Conservation (phyloP, 345 rosid species). For the Hibiscus mutabilis region DNA sequence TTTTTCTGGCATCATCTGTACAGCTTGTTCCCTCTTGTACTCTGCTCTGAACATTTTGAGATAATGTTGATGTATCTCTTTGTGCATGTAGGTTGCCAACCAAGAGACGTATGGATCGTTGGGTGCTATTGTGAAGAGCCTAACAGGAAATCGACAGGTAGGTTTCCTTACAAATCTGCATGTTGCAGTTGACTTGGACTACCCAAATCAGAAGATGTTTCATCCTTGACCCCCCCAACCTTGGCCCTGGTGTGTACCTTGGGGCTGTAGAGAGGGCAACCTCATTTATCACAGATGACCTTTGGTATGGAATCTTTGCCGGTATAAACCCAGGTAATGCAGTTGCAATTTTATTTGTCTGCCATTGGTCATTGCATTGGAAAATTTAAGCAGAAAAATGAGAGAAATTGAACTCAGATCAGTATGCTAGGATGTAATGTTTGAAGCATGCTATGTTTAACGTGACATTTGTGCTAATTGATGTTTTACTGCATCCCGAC, state of each 20-base stretch:
- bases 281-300: constrained; percentile 77
- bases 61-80: not conserved
- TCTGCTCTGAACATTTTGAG: not conserved
- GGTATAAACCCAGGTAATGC: constrained; percentile 17
- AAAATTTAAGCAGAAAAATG: not conserved
- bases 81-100: constrained; percentile 49
- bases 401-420: not conserved
- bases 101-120: constrained; percentile 83
- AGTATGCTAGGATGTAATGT: not conserved
- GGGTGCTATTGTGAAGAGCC: constrained; percentile 79
- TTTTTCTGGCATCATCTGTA: not conserved
- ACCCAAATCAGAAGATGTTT: constrained; percentile 87
- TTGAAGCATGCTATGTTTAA: not conserved
- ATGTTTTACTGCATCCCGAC: not conserved
- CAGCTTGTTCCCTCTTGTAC: not conserved
- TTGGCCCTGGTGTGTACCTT: constrained; percentile 81
- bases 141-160: constrained; percentile 56
- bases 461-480: not conserved
- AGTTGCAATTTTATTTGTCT: not conserved
- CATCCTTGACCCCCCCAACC: constrained; percentile 83
- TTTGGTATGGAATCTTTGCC: constrained; percentile 82
- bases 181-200: constrained; percentile 80
- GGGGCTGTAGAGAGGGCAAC: constrained; percentile 86
- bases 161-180: constrained; percentile 81
- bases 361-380: not conserved